Evolutionary conservation across 2,329 filamentous ascomycete species (phyloP).

Genomic region (Didymellaceae sp.): DNA sequence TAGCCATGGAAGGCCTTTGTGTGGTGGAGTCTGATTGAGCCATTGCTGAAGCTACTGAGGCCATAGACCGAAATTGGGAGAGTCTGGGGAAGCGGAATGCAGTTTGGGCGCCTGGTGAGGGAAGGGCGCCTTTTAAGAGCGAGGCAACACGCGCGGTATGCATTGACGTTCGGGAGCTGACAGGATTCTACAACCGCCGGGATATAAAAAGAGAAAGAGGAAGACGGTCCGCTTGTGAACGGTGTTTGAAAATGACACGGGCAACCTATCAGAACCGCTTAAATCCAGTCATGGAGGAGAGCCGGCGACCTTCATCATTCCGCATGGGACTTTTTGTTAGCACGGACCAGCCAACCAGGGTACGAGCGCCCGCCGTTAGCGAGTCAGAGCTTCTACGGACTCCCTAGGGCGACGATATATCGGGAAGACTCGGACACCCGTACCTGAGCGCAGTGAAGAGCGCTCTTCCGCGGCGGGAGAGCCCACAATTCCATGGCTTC

Average conservation of each 20-base stretch:
- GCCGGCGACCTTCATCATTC: conserved; percentile 20
- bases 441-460: background rate
- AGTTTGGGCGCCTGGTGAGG: conserved; percentile 28
- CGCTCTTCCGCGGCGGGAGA: conserved; percentile 3
- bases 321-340: conserved; percentile 16
- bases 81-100: conserved; percentile 25
- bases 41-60: conserved; percentile 45
- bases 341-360: conserved; percentile 8
- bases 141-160: conserved; percentile 36
- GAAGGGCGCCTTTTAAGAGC: conserved; percentile 43
- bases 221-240: conserved; percentile 29
- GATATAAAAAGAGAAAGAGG: conserved; percentile 40
- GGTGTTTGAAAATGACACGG: conserved; percentile 22
- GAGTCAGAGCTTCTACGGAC: conserved; percentile 16
- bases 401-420: conserved; percentile 13
- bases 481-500: conserved; percentile 20
- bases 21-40: conserved; percentile 41
- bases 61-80: conserved; percentile 36
- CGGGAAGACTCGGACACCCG: conserved; percentile 13
- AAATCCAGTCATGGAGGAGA: conserved; percentile 14
- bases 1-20: conserved; percentile 42
- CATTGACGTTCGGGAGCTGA: conserved; percentile 42
- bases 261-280: conserved; percentile 38
- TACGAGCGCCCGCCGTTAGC: conserved; percentile 11
- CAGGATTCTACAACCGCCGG: conserved; percentile 37